These are phyloP conservation scores for Plasmodium knowlesi DNA, from an alignment of 169 alveolate species.

Conservation along the genomic window DNA sequence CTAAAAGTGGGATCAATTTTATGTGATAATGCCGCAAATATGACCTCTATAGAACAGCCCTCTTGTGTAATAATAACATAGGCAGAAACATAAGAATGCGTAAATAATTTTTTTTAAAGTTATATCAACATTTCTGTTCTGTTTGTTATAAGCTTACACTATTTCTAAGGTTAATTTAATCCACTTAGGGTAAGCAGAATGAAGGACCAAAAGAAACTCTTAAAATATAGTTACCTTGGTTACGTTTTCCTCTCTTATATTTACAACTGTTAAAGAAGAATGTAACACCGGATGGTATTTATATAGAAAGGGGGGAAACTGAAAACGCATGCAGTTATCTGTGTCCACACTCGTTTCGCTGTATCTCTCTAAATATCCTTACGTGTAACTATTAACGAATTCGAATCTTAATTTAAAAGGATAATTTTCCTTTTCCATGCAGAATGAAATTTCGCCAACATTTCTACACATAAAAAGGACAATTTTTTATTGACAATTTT, in stretches of 20 bases:
- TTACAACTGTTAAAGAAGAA: neutral
- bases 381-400: neutral
- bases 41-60: neutral
- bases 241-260: neutral
- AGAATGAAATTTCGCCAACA: neutral
- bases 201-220: neutral
- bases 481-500: neutral
- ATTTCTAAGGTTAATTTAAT: neutral
- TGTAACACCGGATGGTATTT: neutral
- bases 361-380: neutral
- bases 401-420: neutral
- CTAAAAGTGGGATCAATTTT: neutral
- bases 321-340: neutral
- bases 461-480: neutral
- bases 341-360: neutral
- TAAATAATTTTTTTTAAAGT: neutral
- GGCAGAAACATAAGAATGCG: neutral
- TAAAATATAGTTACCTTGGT: neutral
- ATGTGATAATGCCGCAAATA: neutral
- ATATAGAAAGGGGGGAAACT: neutral
- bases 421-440: neutral
- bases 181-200: neutral
- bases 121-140: neutral
- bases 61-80: neutral
- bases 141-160: neutral